phyloP scores from a whole-genome alignment of 2,329 filamentous ascomycete genomes.

The Calonectria hongkongensis region DNA sequence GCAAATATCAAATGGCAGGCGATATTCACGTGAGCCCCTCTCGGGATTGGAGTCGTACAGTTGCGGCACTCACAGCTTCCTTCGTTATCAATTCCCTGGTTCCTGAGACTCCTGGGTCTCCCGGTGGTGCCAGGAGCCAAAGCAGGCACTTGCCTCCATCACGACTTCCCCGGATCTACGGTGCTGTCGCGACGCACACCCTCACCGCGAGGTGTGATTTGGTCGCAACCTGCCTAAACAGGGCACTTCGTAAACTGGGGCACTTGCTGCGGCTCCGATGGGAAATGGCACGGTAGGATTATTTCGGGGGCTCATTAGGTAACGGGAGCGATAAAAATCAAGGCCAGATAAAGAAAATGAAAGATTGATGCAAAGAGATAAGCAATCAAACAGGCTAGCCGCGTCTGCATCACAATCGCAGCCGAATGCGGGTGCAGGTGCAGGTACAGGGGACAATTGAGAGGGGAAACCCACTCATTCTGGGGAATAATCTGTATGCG shows the following conservation, averaged over 20 bases:
- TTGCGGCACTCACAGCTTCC: not conserved
- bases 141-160: conserved; percentile 37
- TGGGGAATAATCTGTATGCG: too few relatives aligned
- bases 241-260: not conserved
- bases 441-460: not conserved
- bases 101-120: not conserved
- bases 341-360: conserved; percentile 28
- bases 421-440: conserved; percentile 16
- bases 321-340: conserved; percentile 31
- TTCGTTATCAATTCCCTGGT: not conserved
- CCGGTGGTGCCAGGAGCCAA: not conserved
- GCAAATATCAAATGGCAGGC: not conserved
- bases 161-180: conserved; percentile 39
- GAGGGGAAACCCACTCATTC: conserved; percentile 1
- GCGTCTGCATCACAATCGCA: conserved; percentile 12
- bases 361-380: conserved; percentile 28
- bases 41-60: not conserved
- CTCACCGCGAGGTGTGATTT: conserved; percentile 12
- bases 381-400: conserved; percentile 22
- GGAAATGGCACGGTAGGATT: conserved; percentile 20
- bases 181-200: conserved; percentile 14
- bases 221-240: conserved; percentile 7
- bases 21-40: conserved; percentile 2
- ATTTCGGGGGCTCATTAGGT: conserved; percentile 30
- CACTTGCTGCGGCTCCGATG: conserved; percentile 1